Evolutionary conservation across 352 stramenopile species (phyloP).

Genomic region (Blastocystis sp.): DNA sequence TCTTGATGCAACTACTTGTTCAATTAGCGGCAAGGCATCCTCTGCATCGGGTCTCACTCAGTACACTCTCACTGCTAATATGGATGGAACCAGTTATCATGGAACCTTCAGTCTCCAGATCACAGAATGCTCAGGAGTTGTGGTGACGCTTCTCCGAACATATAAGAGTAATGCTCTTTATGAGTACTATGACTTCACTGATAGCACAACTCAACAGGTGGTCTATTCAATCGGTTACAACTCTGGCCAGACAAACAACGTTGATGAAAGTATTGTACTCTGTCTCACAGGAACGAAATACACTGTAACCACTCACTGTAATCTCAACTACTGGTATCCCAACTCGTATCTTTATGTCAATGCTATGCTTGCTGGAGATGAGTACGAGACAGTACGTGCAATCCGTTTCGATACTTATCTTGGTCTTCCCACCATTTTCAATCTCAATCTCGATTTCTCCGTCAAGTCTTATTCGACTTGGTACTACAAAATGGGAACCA

Average conservation of each 20-base stretch:
- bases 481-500: neutral
- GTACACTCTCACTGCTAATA: neutral
- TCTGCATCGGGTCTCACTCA: neutral
- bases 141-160: neutral
- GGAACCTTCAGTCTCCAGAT: slow-evolving; percentile 20
- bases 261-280: neutral
- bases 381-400: neutral
- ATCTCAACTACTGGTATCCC: neutral
- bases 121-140: neutral
- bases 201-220: neutral
- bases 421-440: neutral
- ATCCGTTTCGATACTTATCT: neutral
- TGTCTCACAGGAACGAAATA: neutral
- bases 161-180: neutral
- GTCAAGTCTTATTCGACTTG: neutral
- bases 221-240: neutral
- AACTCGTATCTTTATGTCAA: slow-evolving; percentile 25
- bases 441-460: neutral
- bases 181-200: neutral
- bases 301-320: neutral
- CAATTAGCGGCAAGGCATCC: neutral
- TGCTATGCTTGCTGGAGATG: neutral
- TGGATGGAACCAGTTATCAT: neutral
- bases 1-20: slow-evolving; percentile 5
- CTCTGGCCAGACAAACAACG: neutral